phyloP scores from a whole-genome alignment of 1,284 basidiomycete species.

The Volvariella surrecta region DNA sequence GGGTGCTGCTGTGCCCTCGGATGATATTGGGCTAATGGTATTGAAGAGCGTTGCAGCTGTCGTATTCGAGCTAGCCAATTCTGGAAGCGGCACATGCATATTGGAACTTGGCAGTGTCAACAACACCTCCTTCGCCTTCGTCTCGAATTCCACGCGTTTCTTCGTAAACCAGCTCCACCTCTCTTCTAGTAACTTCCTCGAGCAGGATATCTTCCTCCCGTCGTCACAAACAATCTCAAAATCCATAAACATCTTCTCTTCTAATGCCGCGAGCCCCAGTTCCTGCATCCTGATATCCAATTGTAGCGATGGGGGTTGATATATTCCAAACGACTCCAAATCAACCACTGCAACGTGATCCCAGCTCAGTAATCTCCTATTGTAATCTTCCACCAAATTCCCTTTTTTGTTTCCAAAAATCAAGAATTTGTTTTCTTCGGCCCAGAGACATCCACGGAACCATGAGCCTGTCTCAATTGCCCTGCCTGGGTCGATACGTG shows the following conservation, averaged over 20 bases:
- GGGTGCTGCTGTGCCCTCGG: neutral
- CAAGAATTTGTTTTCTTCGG: conserved; percentile 71
- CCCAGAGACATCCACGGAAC: conserved; percentile 83
- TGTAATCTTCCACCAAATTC: conserved; percentile 88
- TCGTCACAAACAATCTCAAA: conserved; percentile 92
- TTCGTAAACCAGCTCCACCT: conserved; percentile 93
- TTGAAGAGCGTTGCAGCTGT: conserved; percentile 28
- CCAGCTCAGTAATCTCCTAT: conserved; percentile 83
- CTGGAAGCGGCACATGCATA: conserved; percentile 51
- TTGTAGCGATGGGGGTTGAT: conserved; percentile 71
- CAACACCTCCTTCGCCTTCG: conserved; percentile 43
- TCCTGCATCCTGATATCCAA: conserved; percentile 68
- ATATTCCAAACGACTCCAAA: conserved; percentile 89
- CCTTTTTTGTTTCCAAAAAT: conserved; percentile 85
- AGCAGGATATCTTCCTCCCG: conserved; percentile 75
- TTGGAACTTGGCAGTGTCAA: conserved; percentile 49
- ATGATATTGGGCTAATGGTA: too few species aligned
- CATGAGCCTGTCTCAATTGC: conserved; percentile 77
- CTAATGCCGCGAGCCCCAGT: conserved; percentile 70
- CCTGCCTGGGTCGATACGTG: conserved; percentile 76
- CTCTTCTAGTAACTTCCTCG: conserved; percentile 73
- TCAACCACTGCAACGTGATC: conserved; percentile 88
- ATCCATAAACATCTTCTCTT: conserved; percentile 71
- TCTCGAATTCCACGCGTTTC: conserved; percentile 51
- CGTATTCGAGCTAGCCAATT: conserved; percentile 36